These are phyloP conservation scores for Dictyostelium capitatum DNA, from an alignment of 78 protist species.

Conservation along the genomic window DNA sequence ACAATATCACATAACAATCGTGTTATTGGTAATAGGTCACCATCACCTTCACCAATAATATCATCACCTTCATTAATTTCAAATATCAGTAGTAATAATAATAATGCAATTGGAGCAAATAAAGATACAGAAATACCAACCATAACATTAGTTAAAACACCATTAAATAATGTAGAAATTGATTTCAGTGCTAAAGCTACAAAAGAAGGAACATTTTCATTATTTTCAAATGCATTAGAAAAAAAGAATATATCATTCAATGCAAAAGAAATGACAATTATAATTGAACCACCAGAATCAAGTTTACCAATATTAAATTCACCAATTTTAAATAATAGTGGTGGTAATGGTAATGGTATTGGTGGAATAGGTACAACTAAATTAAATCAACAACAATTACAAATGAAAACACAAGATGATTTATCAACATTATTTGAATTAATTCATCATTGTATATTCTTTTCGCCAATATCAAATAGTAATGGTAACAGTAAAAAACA, in stretches of 20 bases:
- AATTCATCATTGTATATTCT: constrained; percentile 60
- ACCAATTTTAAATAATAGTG: background rate
- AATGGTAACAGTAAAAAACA: background rate
- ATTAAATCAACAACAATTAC: background rate
- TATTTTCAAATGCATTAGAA: constrained; percentile 44
- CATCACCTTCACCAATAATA: too few species aligned
- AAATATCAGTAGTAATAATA: too few species aligned
- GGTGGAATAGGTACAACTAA: background rate
- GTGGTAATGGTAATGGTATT: background rate
- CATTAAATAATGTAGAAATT: constrained; percentile 53
- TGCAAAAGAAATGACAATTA: constrained; percentile 28
- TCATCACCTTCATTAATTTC: too few species aligned
- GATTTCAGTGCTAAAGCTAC: constrained; percentile 51
- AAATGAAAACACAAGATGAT: constrained; percentile 13
- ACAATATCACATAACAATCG: too few species aligned
- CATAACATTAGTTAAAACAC: constrained; percentile 24
- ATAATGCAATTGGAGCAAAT: too few species aligned
- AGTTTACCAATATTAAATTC: background rate
- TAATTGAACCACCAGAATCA: constrained; percentile 20
- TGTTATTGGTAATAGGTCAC: too few species aligned
- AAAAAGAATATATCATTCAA: constrained; percentile 41
- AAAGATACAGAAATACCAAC: constrained; percentile 22
- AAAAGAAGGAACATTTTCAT: constrained; percentile 65
- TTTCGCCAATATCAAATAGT: background rate
- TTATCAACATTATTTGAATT: constrained; percentile 11